These are phyloP conservation scores for Acaromyces ingoldii DNA, from an alignment of 1,284 basidiomycete species.

Conservation along the genomic window DNA sequence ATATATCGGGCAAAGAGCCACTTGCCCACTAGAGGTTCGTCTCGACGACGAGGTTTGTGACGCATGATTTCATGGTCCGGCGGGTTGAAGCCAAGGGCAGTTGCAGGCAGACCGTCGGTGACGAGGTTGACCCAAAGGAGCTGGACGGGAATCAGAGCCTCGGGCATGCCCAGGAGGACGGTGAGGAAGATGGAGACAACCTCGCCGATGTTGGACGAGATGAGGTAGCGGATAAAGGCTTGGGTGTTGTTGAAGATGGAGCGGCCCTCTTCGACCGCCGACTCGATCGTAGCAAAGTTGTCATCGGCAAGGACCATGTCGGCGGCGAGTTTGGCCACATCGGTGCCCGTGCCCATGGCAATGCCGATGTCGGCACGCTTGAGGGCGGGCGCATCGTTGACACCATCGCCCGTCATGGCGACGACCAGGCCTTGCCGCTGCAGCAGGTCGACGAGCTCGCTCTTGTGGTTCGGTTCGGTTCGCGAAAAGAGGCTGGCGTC, in stretches of 20 bases:
- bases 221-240: conserved; percentile 78
- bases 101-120: conserved; percentile 83
- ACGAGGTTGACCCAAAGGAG: conserved; percentile 67
- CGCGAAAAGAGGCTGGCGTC: conserved; percentile 83
- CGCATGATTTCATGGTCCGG: conserved; percentile 88
- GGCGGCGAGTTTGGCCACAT: conserved; percentile 53
- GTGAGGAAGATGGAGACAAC: conserved; percentile 97
- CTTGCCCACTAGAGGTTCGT: conserved; percentile 81
- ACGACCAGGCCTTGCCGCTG: conserved; percentile 87
- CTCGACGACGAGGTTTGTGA: conserved; percentile 76
- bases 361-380: conserved; percentile 54
- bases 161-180: conserved; percentile 94
- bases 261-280: conserved; percentile 74
- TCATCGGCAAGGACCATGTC: conserved; percentile 56
- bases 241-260: conserved; percentile 99
- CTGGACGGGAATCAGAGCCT: conserved; percentile 95
- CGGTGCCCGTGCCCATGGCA: conserved; percentile 55
- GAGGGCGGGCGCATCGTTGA: conserved; percentile 55
- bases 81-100: conserved; percentile 97
- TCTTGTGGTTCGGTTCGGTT: conserved; percentile 93
- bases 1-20: conserved; percentile 96
- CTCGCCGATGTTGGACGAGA: conserved; percentile 97
- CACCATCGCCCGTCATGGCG: conserved; percentile 67
- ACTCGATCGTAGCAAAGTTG: conserved; percentile 55
- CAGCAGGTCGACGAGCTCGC: conserved; percentile 87